Conservation (phyloP, 257 asterid genomes). For the Mentha longifolia region DNA sequence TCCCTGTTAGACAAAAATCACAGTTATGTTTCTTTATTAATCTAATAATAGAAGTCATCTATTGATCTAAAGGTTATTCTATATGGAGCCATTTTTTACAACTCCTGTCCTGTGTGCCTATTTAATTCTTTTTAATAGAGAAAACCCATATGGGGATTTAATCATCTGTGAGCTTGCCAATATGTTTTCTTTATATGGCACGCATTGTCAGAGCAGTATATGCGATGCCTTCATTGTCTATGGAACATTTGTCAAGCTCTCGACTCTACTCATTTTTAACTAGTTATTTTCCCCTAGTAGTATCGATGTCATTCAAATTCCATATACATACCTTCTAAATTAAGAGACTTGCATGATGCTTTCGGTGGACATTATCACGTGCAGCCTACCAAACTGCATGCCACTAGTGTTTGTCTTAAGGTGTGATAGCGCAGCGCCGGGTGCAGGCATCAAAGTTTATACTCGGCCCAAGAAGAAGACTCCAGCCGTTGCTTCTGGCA, state of each 20-base stretch:
- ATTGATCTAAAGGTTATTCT: background rate
- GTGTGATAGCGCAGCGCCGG: no score
- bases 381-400: background rate
- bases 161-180: background rate
- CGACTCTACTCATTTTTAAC: background rate
- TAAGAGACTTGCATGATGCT: background rate
- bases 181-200: background rate
- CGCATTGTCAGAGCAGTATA: conserved; percentile 1
- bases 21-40: conserved; percentile 3
- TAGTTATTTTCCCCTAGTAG: conserved; percentile 1
- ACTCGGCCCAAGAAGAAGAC: no score
- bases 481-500: no score
- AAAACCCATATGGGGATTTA: background rate
- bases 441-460: no score
- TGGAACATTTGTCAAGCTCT: background rate
- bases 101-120: background rate
- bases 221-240: background rate
- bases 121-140: background rate
- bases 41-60: background rate
- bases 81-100: background rate
- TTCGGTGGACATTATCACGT: background rate
- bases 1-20: background rate
- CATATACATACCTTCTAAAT: background rate
- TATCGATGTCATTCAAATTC: background rate
- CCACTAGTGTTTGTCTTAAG: background rate